Percentiles rank a stretch among this genome's conserved stretches.
These are phyloP conservation scores for Elongisporangium prolatum DNA, from an alignment of 352 stramenopile species.

Conservation along the genomic window DNA sequence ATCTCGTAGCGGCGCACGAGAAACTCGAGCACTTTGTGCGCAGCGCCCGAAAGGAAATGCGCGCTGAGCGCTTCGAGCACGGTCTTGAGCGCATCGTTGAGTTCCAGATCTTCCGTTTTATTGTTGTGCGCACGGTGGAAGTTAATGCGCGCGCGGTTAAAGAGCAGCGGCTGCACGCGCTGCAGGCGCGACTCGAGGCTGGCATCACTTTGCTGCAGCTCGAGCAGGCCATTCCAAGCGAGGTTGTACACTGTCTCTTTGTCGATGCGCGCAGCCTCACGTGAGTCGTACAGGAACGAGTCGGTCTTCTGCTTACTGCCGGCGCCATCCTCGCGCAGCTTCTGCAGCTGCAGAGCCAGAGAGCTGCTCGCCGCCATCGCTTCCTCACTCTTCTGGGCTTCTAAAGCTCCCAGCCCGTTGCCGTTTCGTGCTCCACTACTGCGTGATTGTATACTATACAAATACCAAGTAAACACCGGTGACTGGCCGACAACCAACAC, in stretches of 20 bases:
- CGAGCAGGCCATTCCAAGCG: slow-evolving; percentile 75
- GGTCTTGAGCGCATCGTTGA: slow-evolving; percentile 58
- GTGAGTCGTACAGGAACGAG: slow-evolving; percentile 83
- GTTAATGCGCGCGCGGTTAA: slow-evolving; percentile 68
- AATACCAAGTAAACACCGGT: slow-evolving; percentile 10
- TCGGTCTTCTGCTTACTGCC: slow-evolving; percentile 79
- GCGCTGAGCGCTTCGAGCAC: slow-evolving; percentile 80
- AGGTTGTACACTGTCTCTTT: slow-evolving; percentile 84
- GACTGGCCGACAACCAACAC: slow-evolving; percentile 22
- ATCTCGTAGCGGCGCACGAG: slow-evolving; percentile 86
- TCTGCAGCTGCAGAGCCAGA: slow-evolving; percentile 74
- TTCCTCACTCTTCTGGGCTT: slow-evolving; percentile 8
- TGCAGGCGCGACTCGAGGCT: slow-evolving; percentile 42
- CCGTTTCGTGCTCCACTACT: slow-evolving; percentile 13
- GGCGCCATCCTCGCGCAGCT: slow-evolving; percentile 68
- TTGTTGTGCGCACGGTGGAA: slow-evolving; percentile 72
- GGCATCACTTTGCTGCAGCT: slow-evolving; percentile 76
- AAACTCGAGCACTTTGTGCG: slow-evolving; percentile 89
- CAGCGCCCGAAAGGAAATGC: slow-evolving; percentile 72
- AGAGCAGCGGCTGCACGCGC: slow-evolving; percentile 21
- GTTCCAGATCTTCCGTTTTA: slow-evolving; percentile 52
- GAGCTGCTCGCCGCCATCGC: slow-evolving; percentile 43
- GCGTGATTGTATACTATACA: slow-evolving; percentile 27
- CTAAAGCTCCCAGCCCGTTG: not conserved
- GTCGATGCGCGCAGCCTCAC: slow-evolving; percentile 76